These are phyloP conservation scores for Brassica carinata DNA, from an alignment of 345 rosid species.

Conservation along the genomic window DNA sequence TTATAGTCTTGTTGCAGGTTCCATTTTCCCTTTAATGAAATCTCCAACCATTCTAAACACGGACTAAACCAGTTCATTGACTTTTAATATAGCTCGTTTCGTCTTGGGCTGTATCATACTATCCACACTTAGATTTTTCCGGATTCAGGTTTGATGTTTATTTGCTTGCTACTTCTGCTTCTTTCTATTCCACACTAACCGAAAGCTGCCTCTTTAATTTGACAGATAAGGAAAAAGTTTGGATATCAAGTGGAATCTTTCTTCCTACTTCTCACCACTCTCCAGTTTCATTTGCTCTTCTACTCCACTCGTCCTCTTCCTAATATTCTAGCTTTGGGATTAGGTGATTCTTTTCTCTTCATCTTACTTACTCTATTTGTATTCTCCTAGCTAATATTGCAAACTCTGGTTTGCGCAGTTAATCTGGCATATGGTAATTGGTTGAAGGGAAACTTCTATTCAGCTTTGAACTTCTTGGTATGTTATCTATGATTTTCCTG, in stretches of 20 bases:
- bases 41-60: neutral
- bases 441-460: conserved; percentile 65
- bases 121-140: conserved; percentile 71
- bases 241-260: conserved; percentile 92
- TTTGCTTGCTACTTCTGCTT: conserved; percentile 11
- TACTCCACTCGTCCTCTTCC: conserved; percentile 68
- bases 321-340: conserved; percentile 74
- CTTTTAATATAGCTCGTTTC: conserved; percentile 63
- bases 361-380: conserved; percentile 15
- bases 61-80: conserved; percentile 20
- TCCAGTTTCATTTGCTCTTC: conserved; percentile 74
- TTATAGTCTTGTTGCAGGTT: conserved; percentile 73
- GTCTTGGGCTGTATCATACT: conserved; percentile 72
- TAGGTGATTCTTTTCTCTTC: conserved; percentile 60
- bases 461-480: conserved; percentile 69
- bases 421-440: conserved; percentile 81
- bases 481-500: conserved; percentile 1
- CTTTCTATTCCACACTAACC: conserved; percentile 4
- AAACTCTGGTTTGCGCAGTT: conserved; percentile 50
- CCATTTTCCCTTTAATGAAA: neutral
- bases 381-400: conserved; percentile 28
- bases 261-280: conserved; percentile 71
- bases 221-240: conserved; percentile 72
- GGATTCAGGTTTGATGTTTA: conserved; percentile 65
- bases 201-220: conserved; percentile 7